These are phyloP conservation scores for Trypanosoma brucei DNA, from an alignment of 208 protist species.

Conservation along the genomic window DNA sequence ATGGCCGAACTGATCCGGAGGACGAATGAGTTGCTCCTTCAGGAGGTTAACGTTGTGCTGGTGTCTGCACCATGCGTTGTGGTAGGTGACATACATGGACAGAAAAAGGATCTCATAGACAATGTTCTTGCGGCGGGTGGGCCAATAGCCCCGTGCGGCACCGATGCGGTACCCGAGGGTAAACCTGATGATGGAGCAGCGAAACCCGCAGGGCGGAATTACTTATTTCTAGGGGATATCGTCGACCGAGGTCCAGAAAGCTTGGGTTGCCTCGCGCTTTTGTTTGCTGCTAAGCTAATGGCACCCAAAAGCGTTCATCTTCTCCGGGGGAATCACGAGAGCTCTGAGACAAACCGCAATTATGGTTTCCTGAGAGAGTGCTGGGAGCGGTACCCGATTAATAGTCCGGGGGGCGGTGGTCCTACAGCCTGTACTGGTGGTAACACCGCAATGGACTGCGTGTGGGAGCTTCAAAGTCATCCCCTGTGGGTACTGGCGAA, in stretches of 20 bases:
- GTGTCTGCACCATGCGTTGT: conserved; percentile 90
- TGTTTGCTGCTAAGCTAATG: conserved; percentile 96
- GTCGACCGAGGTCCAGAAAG: conserved; percentile 97
- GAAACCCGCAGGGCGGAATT: conserved; percentile 45
- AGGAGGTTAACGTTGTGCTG: conserved; percentile 95
- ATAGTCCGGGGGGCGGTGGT: conserved; percentile 1
- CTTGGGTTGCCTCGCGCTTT: conserved; percentile 92
- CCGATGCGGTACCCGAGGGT: background rate
- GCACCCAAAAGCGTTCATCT: conserved; percentile 98
- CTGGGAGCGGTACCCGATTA: conserved; percentile 76
- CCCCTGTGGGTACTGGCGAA: conserved; percentile 77
- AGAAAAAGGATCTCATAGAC: conserved; percentile 64
- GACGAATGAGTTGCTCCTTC: conserved; percentile 72
- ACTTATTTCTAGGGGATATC: conserved; percentile 99
- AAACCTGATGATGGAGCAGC: conserved; percentile 1
- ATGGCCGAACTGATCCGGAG: conserved; percentile 69
- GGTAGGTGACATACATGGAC: conserved; percentile 87
- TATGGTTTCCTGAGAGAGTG: conserved; percentile 99
- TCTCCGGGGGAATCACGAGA: conserved; percentile 99
- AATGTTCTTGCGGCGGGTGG: conserved; percentile 66
- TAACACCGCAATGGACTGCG: conserved; percentile 26
- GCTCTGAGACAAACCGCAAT: conserved; percentile 96
- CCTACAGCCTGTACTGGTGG: conserved; percentile 9
- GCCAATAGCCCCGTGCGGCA: conserved; percentile 23
- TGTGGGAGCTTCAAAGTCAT: conserved; percentile 68